phyloP scores from a whole-genome alignment of 805 yeast species.

The Saturnispora zaruensis region DNA sequence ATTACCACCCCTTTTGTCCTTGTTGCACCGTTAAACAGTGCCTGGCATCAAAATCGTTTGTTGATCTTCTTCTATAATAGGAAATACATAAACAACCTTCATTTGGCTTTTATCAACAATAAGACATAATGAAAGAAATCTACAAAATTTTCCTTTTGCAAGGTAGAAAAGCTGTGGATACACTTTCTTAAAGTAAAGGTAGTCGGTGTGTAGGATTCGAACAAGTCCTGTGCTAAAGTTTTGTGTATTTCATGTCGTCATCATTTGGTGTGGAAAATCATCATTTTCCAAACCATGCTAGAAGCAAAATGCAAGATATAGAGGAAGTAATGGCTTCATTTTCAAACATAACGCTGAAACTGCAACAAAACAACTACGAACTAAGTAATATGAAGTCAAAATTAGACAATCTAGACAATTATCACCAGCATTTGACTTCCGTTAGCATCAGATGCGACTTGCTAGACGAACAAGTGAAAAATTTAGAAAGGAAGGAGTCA shows the following conservation, averaged over 20 bases:
- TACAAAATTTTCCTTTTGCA: neutral
- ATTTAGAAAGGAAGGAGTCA: constrained; percentile 19
- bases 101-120: neutral
- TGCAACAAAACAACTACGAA: constrained; percentile 1
- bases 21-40: neutral
- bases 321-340: neutral
- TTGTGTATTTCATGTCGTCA: neutral
- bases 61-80: neutral
- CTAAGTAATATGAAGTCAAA: constrained; percentile 19
- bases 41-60: neutral
- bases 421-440: constrained; percentile 26
- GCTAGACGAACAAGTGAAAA: constrained; percentile 28
- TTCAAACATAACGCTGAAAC: neutral
- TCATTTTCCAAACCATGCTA: neutral
- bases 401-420: constrained; percentile 23
- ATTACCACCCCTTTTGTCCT: neutral
- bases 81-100: neutral
- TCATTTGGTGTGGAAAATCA: neutral
- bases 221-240: neutral
- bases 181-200: neutral
- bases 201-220: neutral
- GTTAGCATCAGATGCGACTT: constrained; percentile 28
- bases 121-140: neutral
- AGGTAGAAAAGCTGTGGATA: neutral
- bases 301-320: neutral